Evolutionary conservation across 441 rosid genomes (phyloP).

Genomic region (Gossypium davidsonii): DNA sequence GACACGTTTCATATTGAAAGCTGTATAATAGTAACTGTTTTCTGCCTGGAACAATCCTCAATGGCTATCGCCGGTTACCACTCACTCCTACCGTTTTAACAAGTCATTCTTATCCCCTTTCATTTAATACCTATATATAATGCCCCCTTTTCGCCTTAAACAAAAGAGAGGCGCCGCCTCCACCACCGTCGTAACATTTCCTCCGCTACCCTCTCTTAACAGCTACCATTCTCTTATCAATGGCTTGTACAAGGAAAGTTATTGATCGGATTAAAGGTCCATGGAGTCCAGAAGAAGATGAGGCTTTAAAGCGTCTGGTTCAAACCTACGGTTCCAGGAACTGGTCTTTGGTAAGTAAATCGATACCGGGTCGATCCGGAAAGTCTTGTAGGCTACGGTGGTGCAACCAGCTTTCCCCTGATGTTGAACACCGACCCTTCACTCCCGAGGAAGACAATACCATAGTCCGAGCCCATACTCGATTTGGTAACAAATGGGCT

Average conservation of each 20-base stretch:
- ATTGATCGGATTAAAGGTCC: conserved; percentile 77
- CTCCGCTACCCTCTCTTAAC: background rate
- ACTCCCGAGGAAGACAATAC: conserved; percentile 50
- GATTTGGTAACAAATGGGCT: conserved; percentile 77
- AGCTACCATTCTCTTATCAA: background rate
- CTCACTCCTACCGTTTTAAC: conserved; percentile 37
- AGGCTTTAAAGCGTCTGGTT: conserved; percentile 50
- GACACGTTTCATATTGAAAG: conserved; percentile 58
- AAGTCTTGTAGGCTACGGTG: conserved; percentile 72
- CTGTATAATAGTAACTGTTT: conserved; percentile 61
- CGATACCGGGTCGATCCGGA: conserved; percentile 72
- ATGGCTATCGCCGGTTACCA: conserved; percentile 41
- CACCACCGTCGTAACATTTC: background rate
- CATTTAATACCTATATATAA: conserved; percentile 15
- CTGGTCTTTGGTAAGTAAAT: conserved; percentile 71
- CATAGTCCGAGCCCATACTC: conserved; percentile 51
- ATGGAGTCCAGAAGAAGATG: conserved; percentile 80
- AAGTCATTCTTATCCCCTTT: conserved; percentile 43
- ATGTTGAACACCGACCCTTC: conserved; percentile 67
- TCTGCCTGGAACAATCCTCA: conserved; percentile 34
- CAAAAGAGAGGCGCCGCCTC: conserved; percentile 35
- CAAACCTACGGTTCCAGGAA: conserved; percentile 57
- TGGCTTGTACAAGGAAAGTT: conserved; percentile 39
- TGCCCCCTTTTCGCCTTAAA: conserved; percentile 4
- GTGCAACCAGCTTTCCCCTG: conserved; percentile 78